These are phyloP conservation scores for Nigrospora oryzae DNA, from an alignment of 2,329 filamentous ascomycete species.

Conservation along the genomic window DNA sequence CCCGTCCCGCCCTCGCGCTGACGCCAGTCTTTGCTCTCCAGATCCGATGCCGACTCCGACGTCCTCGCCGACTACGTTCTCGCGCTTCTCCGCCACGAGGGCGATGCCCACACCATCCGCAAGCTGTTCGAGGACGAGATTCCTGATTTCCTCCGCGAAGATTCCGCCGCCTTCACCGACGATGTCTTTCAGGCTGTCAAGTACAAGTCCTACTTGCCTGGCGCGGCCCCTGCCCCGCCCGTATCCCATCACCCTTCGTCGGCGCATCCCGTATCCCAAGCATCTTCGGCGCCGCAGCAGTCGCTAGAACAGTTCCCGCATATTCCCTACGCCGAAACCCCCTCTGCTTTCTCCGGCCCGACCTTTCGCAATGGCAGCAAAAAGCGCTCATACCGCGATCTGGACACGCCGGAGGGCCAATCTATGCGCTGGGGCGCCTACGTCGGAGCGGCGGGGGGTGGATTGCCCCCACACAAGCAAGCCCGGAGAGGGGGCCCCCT, in stretches of 20 bases:
- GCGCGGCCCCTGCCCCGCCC: slow-evolving; percentile 35
- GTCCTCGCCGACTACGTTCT: slow-evolving; percentile 81
- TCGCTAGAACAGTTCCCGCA: slow-evolving; percentile 1
- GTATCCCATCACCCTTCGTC: slow-evolving; percentile 3
- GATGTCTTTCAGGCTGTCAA: slow-evolving; percentile 62
- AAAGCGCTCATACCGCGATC: slow-evolving; percentile 51
- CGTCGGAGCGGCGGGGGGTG: slow-evolving; percentile 15
- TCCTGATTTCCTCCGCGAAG: slow-evolving; percentile 66
- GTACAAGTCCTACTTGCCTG: slow-evolving; percentile 52
- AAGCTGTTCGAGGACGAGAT: slow-evolving; percentile 64
- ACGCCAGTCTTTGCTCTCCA: slow-evolving; percentile 20
- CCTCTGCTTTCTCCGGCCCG: slow-evolving; percentile 2
- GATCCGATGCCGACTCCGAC: slow-evolving; percentile 72
- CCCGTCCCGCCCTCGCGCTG: slow-evolving; percentile 2
- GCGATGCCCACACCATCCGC: slow-evolving; percentile 54
- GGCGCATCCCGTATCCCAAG: not conserved
- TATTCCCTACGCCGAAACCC: slow-evolving; percentile 5
- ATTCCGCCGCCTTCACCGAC: slow-evolving; percentile 55
- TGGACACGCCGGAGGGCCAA: slow-evolving; percentile 30
- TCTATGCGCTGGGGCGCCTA: slow-evolving; percentile 14
- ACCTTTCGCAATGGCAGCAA: slow-evolving; percentile 18
- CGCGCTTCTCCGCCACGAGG: slow-evolving; percentile 64
- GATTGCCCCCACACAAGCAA: slow-evolving; percentile 48
- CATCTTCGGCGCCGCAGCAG: slow-evolving; percentile 2
- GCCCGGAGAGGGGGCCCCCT: slow-evolving; percentile 41